Evolutionary conservation across 2,329 filamentous ascomycete species (phyloP), one percentile per base, ranked within the genome.

Genomic region (Colletotrichum higginsianum): DNA sequence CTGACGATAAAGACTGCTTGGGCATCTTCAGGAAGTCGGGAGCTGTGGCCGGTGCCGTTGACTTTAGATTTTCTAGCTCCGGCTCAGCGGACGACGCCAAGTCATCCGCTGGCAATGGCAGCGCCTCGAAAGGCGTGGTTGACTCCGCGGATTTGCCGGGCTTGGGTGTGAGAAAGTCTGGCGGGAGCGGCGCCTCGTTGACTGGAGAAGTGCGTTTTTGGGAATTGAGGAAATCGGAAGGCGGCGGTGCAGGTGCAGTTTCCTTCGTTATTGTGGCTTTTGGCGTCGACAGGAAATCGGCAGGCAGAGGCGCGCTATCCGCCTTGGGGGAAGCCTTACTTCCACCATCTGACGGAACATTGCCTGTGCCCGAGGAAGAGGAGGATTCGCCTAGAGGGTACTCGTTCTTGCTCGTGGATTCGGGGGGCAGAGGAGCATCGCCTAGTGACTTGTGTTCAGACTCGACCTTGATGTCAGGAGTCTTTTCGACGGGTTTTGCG

Each of bases 391-490:
- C 86, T 49, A 88, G 74, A 61, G 83, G 80, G 76, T 85, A 89
- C 61, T 81, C 78, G 69, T 81, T 79, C 82, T 86, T 89, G 83
- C 87, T 90, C 65, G 84, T 89, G 68, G 86, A 80, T 73, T 90
- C 87, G 26, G 88, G 87, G 44, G 88, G 88, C 5, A 90, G 79
- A 68, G 88, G 87, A 26, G 76, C 79, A 67, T 78, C 75, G 47
- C 82, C 80, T 46, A 79, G 79, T 49, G 77, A 72, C 73, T 84
- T 86, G 58, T 80, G 77, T 71, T 83, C 81, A 4, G 81, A 79
- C 5, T 71, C 67, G 6, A 57, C 12, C 26, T 72, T 73, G 16
- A 58, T 46, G 4, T 53, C 58, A 11, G 77, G 61, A 5, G 75
- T 67, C 52, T 78, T 78, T 42, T 64, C 53, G 21, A 50, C 16